Percentiles rank a stretch among this genome's conserved stretches.
phyloP scores from a whole-genome alignment of 2,329 filamentous ascomycete genomes.

The Fusarium tupiense region DNA sequence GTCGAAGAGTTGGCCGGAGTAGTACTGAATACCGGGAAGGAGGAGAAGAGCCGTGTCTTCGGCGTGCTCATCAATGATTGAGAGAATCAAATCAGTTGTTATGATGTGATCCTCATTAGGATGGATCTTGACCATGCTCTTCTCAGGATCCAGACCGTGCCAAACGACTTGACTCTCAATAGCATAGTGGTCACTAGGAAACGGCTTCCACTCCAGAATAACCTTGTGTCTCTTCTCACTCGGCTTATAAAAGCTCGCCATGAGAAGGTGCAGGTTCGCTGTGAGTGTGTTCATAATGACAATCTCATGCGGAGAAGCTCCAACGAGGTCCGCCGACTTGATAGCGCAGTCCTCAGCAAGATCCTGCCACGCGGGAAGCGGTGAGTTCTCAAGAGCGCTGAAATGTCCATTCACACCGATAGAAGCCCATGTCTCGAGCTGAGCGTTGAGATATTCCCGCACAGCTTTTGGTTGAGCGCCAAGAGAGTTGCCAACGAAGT shows the following conservation, averaged over 20 bases:
- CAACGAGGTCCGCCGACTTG: conserved; percentile 78
- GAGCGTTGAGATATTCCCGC: conserved; percentile 71
- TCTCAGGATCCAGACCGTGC: conserved; percentile 72
- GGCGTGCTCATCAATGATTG: conserved; percentile 78
- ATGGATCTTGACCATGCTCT: conserved; percentile 78
- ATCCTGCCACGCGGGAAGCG: conserved; percentile 78
- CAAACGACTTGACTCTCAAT: conserved; percentile 82
- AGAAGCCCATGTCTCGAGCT: conserved; percentile 84
- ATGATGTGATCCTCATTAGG: conserved; percentile 70
- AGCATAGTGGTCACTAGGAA: conserved; percentile 88
- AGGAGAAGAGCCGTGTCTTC: conserved; percentile 78
- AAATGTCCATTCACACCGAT: conserved; percentile 91
- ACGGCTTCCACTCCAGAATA: conserved; percentile 89
- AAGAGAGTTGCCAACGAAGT: conserved; percentile 91
- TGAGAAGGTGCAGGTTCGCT: conserved; percentile 80
- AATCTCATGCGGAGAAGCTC: conserved; percentile 76
- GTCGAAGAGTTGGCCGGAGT: conserved; percentile 89
- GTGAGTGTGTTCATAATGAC: conserved; percentile 91
- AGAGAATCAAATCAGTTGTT: conserved; percentile 75
- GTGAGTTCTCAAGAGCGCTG: conserved; percentile 71
- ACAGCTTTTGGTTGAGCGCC: conserved; percentile 82
- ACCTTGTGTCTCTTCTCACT: conserved; percentile 75
- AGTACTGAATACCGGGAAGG: conserved; percentile 90
- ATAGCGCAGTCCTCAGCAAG: conserved; percentile 79
- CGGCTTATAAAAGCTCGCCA: conserved; percentile 86